These are phyloP conservation scores for Xylaria palmicola DNA, from an alignment of 495 filamentous ascomycete genomes.

Conservation along the genomic window DNA sequence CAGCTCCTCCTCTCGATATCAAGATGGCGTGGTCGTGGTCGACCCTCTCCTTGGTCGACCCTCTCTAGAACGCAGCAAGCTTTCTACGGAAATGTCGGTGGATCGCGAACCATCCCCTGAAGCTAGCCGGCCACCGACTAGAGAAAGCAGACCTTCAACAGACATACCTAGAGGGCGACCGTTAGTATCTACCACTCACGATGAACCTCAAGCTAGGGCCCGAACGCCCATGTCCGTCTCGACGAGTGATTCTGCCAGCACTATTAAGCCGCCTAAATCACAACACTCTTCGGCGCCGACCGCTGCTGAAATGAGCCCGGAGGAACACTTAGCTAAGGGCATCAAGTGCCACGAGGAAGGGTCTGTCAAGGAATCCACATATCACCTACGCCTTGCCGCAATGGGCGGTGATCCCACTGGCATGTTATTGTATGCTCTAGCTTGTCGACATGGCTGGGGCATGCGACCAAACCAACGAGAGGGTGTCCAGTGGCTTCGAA, in stretches of 20 bases:
- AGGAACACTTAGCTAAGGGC: conserved; percentile 84
- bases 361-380: conserved; percentile 85
- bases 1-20: conserved; percentile 43
- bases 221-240: conserved; percentile 51
- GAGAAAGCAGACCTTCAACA: conserved; percentile 38
- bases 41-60: conserved; percentile 39
- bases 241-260: conserved; percentile 66
- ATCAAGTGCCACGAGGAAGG: conserved; percentile 87
- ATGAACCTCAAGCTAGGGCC: conserved; percentile 24
- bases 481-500: conserved; percentile 85
- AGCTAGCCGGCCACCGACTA: conserved; percentile 48
- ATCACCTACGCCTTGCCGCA: conserved; percentile 89
- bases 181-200: conserved; percentile 38
- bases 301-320: conserved; percentile 63
- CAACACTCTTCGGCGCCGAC: conserved; percentile 47
- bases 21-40: conserved; percentile 34
- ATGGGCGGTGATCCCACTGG: conserved; percentile 81
- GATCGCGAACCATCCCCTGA: conserved; percentile 38
- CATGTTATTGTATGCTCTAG: conserved; percentile 94
- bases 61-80: conserved; percentile 46
- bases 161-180: conserved; percentile 40
- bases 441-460: conserved; percentile 97
- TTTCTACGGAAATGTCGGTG: conserved; percentile 40
- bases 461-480: conserved; percentile 89
- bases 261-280: conserved; percentile 59